A percentile compares a stretch with the other conserved stretches of the same genome.
Evolutionary conservation across 225 moss, liverwort and hornwort genomes (phyloP).

Genomic region (Neckera pumila): DNA sequence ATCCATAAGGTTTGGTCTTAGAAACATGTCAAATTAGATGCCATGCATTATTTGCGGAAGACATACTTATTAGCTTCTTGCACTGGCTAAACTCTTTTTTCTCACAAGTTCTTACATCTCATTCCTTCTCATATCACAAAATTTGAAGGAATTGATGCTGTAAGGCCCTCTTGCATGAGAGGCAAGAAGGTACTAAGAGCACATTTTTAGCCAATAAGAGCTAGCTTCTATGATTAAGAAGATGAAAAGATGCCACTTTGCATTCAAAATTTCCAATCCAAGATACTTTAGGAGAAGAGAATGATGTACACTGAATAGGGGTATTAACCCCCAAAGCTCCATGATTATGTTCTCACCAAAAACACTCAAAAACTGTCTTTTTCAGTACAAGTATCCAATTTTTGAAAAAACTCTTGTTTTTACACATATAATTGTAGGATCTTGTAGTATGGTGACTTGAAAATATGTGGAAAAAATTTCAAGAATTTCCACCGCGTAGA

Average conservation of each 20-base stretch:
- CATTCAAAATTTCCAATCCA: fast-evolving
- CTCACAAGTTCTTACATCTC: not conserved
- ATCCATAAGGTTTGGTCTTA: fast-evolving
- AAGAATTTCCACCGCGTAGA: too few relatives aligned
- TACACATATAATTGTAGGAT: too few relatives aligned
- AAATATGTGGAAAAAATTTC: too few relatives aligned
- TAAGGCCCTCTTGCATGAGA: not conserved
- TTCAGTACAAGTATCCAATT: too few relatives aligned
- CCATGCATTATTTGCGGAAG: not conserved
- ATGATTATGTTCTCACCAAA: too few relatives aligned
- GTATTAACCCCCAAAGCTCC: too few relatives aligned
- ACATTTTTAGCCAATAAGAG: not conserved
- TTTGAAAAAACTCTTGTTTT: too few relatives aligned
- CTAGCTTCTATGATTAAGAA: not conserved
- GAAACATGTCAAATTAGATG: not conserved
- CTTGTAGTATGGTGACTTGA: too few relatives aligned
- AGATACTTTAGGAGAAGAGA: fast-evolving
- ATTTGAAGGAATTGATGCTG: not conserved
- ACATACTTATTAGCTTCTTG: too few relatives aligned
- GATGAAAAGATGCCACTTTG: not conserved
- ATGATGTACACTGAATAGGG: too few relatives aligned
- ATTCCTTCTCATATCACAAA: not conserved
- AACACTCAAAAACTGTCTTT: too few relatives aligned
- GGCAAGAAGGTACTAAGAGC: fast-evolving
- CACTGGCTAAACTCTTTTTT: not conserved